A percentile compares a stretch with the other conserved stretches of the same genome.
phyloP scores from a whole-genome alignment of 2,329 filamentous ascomycete species.

The Cytospora leucostoma region DNA sequence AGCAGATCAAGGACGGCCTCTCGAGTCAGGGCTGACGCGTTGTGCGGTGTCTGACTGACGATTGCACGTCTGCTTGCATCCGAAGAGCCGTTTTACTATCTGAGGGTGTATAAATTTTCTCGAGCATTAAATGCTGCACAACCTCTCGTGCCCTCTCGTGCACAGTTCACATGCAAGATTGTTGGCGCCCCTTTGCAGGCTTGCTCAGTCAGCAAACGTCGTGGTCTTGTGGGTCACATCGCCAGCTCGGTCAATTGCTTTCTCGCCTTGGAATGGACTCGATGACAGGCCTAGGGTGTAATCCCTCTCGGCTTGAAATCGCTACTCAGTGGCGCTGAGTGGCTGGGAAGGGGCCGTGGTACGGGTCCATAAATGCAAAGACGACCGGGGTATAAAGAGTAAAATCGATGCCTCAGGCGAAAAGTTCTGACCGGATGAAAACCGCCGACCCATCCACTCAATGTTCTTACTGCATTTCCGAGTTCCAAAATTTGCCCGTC shows the following conservation, averaged over 20 bases:
- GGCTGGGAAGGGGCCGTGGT: background rate
- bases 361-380: background rate
- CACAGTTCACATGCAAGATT: background rate
- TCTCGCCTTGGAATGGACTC: background rate
- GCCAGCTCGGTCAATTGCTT: background rate
- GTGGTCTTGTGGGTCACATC: background rate
- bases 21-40: background rate
- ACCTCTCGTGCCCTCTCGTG: background rate
- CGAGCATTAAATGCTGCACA: background rate
- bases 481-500: background rate
- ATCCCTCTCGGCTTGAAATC: background rate
- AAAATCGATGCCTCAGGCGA: conserved; percentile 1
- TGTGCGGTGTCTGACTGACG: background rate
- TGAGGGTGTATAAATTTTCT: background rate
- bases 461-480: background rate
- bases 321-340: conserved; percentile 1
- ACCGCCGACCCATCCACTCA: conserved; percentile 15
- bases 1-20: background rate
- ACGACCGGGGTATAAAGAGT: background rate
- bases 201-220: background rate
- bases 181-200: background rate
- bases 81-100: background rate
- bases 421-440: conserved; percentile 9
- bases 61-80: background rate
- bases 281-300: background rate